Evolutionary conservation across 208 protist genomes (phyloP), one percentile per base, ranked within the genome.

Genomic region (Lotmaria passim): DNA sequence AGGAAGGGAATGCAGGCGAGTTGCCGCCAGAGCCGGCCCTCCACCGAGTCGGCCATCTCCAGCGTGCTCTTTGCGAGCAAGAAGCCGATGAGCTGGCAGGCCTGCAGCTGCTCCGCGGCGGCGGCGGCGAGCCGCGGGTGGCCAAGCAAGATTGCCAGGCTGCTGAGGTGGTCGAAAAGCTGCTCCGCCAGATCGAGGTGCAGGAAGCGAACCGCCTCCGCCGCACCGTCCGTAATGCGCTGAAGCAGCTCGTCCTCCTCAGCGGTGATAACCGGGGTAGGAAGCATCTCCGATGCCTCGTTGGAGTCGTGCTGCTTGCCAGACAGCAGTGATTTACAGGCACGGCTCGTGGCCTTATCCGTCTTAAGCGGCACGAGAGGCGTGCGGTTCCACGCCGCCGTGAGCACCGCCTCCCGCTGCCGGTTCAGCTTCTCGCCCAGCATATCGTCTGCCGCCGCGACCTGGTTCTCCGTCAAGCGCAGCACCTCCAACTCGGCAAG

Each of bases 111-210:
- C 60, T 79, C 73, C n/a, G 73, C 58, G 7, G 69, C 76, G 0
- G 55, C 52, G 19, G 65, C 83, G 0, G 79, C 83, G 6, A 78
- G 58, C 4, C 69, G 34, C 7, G 69, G 60, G 7, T 69, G 58
- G 5, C 79, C 57, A 33, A 79, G 74, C 28, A 85, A 64, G 12
- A 75, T 56, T 7, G 66, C 78, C 15, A 85, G 50, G 55, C 82
- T 46, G 26, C 73, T 59, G 7, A 83, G 68, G 36, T 66, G 23
- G 8, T 39, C 36, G 33, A 70, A 81, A 19, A 78, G 59, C n/a
- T 68, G 28, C 12, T 48, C 51, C 6, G 70, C 64, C n/a, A 47
- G 19, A 50, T 63, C 65, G 44, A 78, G 60, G 69, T 78, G 60
- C 17, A 75, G 26, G 50, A 66, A 59, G 14, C 28, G 39, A 23